phyloP scores from a whole-genome alignment of 177 flowering plant species.

The Tripterygium wilfordii region DNA sequence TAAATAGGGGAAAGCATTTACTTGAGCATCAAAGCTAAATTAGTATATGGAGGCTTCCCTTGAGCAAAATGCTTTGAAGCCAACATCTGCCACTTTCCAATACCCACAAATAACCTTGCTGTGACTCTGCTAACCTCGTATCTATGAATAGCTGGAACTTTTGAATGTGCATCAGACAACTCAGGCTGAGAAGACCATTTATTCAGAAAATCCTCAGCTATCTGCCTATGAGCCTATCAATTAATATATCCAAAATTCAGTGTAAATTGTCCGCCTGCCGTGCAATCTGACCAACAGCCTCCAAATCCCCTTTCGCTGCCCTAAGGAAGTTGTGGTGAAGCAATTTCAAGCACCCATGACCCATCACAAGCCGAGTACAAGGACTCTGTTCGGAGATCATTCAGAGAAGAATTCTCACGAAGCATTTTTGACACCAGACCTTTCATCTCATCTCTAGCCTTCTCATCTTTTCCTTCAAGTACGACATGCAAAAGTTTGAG shows the following conservation, averaged over 20 bases:
- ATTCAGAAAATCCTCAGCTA: conserved; percentile 78
- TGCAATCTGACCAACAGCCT: conserved; percentile 53
- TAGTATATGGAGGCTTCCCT: not conserved
- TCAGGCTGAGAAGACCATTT: conserved; percentile 78
- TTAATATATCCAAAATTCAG: conserved; percentile 85
- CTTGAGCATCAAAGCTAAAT: not conserved
- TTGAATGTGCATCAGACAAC: conserved; percentile 58
- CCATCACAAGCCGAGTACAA: conserved; percentile 70
- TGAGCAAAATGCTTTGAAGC: conserved; percentile 41
- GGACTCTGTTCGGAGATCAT: conserved; percentile 72
- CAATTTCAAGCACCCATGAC: conserved; percentile 53
- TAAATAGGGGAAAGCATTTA: too few relatives aligned
- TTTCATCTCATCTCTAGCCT: conserved; percentile 96
- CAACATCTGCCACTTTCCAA: conserved; percentile 85
- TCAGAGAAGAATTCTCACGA: conserved; percentile 64
- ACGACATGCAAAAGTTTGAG: conserved; percentile 70
- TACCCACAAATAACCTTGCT: conserved; percentile 77
- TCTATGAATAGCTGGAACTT: conserved; percentile 71
- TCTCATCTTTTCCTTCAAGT: conserved; percentile 93
- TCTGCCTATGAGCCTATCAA: conserved; percentile 88
- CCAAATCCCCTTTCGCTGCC: conserved; percentile 43
- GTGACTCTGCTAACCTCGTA: conserved; percentile 84
- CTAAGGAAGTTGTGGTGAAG: conserved; percentile 49
- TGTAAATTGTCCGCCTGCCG: conserved; percentile 88
- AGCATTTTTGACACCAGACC: conserved; percentile 82